These are phyloP conservation scores for Rubia tinctorum DNA, from an alignment of 305 asterid species.

Conservation along the genomic window DNA sequence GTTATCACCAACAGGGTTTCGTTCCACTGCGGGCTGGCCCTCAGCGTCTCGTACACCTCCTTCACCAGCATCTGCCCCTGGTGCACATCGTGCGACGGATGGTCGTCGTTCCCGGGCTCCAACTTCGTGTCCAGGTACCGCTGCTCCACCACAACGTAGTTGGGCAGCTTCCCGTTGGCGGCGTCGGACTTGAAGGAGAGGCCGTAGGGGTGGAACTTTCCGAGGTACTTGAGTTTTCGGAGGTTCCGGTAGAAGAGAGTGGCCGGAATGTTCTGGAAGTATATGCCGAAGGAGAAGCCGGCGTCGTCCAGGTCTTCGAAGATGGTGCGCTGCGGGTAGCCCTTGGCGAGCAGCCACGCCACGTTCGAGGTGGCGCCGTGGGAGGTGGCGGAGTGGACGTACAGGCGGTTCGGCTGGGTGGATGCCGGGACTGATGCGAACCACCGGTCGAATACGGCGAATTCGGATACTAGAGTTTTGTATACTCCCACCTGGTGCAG, in stretches of 20 bases:
- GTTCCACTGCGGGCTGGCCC: conserved; percentile 85
- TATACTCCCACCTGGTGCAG: conserved; percentile 59
- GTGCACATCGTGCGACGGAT: conserved; percentile 85
- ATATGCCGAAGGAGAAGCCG: conserved; percentile 59
- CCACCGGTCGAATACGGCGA: conserved; percentile 90
- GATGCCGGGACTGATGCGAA: conserved; percentile 90
- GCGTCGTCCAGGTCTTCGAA: conserved; percentile 67
- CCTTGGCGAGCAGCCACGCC: conserved; percentile 45
- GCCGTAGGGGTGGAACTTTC: conserved; percentile 52
- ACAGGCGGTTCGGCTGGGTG: conserved; percentile 90
- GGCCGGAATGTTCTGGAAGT: conserved; percentile 79
- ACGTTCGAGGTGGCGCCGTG: conserved; percentile 85
- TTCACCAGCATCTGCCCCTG: conserved; percentile 82
- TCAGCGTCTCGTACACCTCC: conserved; percentile 81
- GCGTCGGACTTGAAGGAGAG: conserved; percentile 56
- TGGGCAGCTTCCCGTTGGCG: conserved; percentile 52
- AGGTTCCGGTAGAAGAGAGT: conserved; percentile 61
- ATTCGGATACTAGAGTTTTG: conserved; percentile 64
- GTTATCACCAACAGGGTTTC: conserved; percentile 63
- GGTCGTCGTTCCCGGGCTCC: conserved; percentile 83
- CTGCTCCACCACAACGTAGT: conserved; percentile 84
- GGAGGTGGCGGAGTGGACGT: conserved; percentile 90
- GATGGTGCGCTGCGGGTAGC: conserved; percentile 83
- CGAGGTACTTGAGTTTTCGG: conserved; percentile 57
- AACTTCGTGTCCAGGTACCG: conserved; percentile 59